Evolutionary conservation across 495 filamentous ascomycete species (phyloP).

Genomic region (Clohesyomyces aquaticus): DNA sequence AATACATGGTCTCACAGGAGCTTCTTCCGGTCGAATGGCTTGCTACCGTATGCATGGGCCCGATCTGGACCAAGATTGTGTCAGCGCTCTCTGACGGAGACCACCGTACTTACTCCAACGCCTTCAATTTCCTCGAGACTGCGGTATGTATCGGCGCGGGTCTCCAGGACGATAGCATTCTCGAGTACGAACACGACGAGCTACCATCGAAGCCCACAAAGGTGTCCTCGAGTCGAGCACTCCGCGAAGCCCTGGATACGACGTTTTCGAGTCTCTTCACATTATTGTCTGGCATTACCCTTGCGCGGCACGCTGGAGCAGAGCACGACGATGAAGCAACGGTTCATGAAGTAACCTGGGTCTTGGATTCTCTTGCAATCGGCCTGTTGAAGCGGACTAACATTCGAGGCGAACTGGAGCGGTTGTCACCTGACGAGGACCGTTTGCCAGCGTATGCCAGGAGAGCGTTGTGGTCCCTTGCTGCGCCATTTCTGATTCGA

Average conservation of each 20-base stretch:
- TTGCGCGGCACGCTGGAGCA: slow-evolving; percentile 2
- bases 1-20: slow-evolving; percentile 33
- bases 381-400: slow-evolving; percentile 14
- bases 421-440: slow-evolving; percentile 14
- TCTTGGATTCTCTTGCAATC: slow-evolving; percentile 28
- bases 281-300: slow-evolving; percentile 26
- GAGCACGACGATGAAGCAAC: slow-evolving; percentile 1
- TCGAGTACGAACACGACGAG: slow-evolving; percentile 13
- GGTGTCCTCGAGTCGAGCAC: slow-evolving; percentile 24
- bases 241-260: slow-evolving; percentile 35
- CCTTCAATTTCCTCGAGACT: slow-evolving; percentile 29
- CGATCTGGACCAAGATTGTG: slow-evolving; percentile 32
- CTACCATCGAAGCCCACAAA: slow-evolving; percentile 5
- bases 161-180: slow-evolving; percentile 16
- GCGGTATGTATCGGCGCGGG: slow-evolving; percentile 23
- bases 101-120: slow-evolving; percentile 13
- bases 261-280: slow-evolving; percentile 37
- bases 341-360: slow-evolving; percentile 17
- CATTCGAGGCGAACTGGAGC: slow-evolving; percentile 16
- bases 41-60: slow-evolving; percentile 34
- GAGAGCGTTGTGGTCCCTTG: slow-evolving; percentile 27
- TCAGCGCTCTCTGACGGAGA: slow-evolving; percentile 28
- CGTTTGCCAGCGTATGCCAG: slow-evolving; percentile 18
- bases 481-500: slow-evolving; percentile 22
- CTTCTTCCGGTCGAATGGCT: slow-evolving; percentile 39